Conservation (phyloP, 192 early-diverging fungal species). For the Linnemannia exigua region DNA sequence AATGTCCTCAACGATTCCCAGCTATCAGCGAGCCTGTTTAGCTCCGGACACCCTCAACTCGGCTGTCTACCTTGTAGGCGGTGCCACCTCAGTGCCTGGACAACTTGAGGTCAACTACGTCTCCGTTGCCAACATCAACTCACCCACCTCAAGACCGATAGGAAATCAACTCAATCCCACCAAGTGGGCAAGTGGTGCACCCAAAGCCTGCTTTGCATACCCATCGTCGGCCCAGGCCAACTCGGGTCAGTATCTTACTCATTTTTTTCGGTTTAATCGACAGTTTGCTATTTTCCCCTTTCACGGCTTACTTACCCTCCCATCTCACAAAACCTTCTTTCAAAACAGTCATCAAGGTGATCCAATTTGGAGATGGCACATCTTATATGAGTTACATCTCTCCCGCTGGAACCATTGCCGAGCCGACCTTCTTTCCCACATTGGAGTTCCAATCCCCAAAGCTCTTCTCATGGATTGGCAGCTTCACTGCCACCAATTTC, state of each 20-base stretch:
- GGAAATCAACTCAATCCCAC: neutral
- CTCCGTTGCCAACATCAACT: conserved; percentile 38
- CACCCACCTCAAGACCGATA: conserved; percentile 25
- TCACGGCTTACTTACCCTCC: no score
- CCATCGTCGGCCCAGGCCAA: neutral
- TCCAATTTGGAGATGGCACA: no score
- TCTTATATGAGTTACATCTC: no score
- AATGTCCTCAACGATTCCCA: conserved; percentile 20
- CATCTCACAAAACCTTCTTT: no score
- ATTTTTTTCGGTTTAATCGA: no score
- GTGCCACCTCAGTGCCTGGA: neutral
- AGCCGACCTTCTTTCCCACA: no score
- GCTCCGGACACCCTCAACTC: conserved; percentile 15
- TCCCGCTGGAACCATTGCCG: no score
- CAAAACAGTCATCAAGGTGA: no score
- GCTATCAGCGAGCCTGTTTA: conserved; percentile 28
- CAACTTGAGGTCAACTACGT: conserved; percentile 25
- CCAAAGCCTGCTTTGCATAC: conserved; percentile 26
- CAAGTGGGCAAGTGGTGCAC: conserved; percentile 21
- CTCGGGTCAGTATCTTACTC: neutral
- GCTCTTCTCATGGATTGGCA: no score
- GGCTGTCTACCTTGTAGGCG: conserved; percentile 30
- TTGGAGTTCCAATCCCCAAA: no score
- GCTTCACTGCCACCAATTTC: no score
- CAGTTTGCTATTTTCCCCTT: no score